Evolutionary conservation across 805 yeast genomes (phyloP).

Genomic region (Isabelozyma rhagii): DNA sequence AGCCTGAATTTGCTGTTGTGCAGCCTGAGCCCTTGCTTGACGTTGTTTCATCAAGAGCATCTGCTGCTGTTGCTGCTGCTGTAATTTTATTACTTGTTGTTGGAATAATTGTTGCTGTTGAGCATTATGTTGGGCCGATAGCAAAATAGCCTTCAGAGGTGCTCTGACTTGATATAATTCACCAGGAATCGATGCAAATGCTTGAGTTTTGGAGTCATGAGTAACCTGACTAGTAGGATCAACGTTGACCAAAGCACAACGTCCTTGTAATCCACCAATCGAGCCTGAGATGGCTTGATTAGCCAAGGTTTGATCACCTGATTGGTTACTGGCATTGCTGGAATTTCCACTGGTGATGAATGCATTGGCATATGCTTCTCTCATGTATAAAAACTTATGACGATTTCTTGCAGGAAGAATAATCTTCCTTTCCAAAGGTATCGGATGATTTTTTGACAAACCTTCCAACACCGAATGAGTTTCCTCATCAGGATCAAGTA

Average conservation of each 20-base stretch:
- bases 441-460: slow-evolving; percentile 71
- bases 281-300: slow-evolving; percentile 47
- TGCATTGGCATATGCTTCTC: slow-evolving; percentile 93
- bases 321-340: slow-evolving; percentile 7
- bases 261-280: slow-evolving; percentile 76
- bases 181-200: slow-evolving; percentile 61
- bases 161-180: slow-evolving; percentile 46
- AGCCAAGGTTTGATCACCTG: slow-evolving; percentile 38
- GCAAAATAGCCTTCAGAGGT: slow-evolving; percentile 40
- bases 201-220: slow-evolving; percentile 28
- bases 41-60: slow-evolving; percentile 27
- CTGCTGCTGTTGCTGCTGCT: slow-evolving; percentile 33
- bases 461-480: slow-evolving; percentile 90
- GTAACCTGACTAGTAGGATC: slow-evolving; percentile 22
- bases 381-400: slow-evolving; percentile 74
- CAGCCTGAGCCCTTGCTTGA: slow-evolving; percentile 13
- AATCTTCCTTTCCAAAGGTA: slow-evolving; percentile 78
- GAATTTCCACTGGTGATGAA: slow-evolving; percentile 54
- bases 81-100: slow-evolving; percentile 38
- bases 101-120: slow-evolving; percentile 44
- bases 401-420: slow-evolving; percentile 69
- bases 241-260: slow-evolving; percentile 71
- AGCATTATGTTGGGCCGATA: slow-evolving; percentile 40
- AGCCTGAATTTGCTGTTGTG: slow-evolving; percentile 6
- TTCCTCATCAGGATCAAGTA: slow-evolving; percentile 85